Conservation (phyloP, 169 alveolate species). For the Cryptosporidium muris region DNA sequence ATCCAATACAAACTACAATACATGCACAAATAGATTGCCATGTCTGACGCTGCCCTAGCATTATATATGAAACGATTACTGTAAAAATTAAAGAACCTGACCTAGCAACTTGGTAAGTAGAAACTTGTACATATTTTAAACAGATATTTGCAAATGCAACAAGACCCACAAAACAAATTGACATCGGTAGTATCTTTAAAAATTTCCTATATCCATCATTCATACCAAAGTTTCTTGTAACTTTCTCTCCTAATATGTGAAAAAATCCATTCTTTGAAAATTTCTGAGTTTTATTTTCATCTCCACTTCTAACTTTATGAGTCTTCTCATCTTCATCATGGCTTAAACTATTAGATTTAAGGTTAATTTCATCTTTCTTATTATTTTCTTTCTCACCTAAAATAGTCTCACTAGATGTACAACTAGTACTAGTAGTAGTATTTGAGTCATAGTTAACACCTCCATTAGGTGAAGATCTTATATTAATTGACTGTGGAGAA, state of each 20-base stretch:
- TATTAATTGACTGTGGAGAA: constrained; percentile 13
- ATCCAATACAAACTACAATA: constrained; percentile 73
- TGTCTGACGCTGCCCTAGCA: constrained; percentile 70
- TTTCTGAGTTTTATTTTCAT: neutral
- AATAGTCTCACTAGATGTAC: constrained; percentile 41
- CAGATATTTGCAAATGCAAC: constrained; percentile 75
- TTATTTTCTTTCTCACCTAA: neutral
- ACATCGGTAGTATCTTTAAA: constrained; percentile 71
- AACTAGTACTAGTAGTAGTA: constrained; percentile 19
- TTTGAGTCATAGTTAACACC: neutral
- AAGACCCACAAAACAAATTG: constrained; percentile 76
- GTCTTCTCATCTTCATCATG: neutral
- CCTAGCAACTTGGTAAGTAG: constrained; percentile 79
- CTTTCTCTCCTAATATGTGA: neutral
- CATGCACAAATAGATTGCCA: constrained; percentile 73
- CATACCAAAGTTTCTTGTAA: neutral
- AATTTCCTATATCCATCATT: constrained; percentile 13
- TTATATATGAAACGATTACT: constrained; percentile 69
- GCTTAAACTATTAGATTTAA: neutral
- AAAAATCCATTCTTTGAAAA: neutral
- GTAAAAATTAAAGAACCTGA: constrained; percentile 75
- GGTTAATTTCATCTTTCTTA: constrained; percentile 10
- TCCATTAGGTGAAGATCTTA: constrained; percentile 1
- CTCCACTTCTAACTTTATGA: neutral
- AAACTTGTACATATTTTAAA: constrained; percentile 75